Evolutionary conservation across 2,329 filamentous ascomycete species (phyloP), one percentile per base, ranked within the genome.

Genomic region (Diaporthe citriasiana): DNA sequence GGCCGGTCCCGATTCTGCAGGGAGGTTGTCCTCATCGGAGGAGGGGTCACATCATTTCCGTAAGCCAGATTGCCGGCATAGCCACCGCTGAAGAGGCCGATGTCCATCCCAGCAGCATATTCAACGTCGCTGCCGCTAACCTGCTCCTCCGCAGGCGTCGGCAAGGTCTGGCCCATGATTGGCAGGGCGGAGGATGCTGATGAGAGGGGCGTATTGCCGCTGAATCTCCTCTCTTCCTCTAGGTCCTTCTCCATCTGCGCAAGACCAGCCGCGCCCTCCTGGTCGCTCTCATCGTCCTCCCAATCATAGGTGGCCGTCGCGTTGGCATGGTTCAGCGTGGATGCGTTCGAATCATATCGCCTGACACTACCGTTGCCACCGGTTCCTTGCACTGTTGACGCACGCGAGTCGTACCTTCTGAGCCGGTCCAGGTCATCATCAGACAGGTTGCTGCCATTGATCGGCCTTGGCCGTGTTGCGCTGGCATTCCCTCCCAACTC

Each of bases 171-270:
- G 12, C 74, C 72, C 12, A 76, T 81, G 77, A 76, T 83, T 78
- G 79, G 83, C 74, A 78, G 77, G 74, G 72, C 56, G 27, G 75
- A 47, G 27, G 82, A 78, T 10, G 81, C 82, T 78, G 83, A 87
- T 78, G 83, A 87, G 83, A 80, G 81, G 78, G 86, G 80, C 77
- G 85, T 84, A 22, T 87, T 87, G 77, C 88, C 87, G 79, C 89
- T 91, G 77, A 90, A 89, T 73, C 89, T 87, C 66, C 91, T 90
- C 68, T 92, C 91, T 74, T 97, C 94, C 81, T 95, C 90, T 75
- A 97, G 95, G 6, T 95, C 95, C 84, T 95, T 91, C 74, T 92
- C 91, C 89, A 98, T 91, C 77, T 95, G 95, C 80, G 94, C 90
- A 69, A 97, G 85, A 22, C 97, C 96, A 75, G 94, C 94, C 51